A percentile compares a stretch with the other conserved stretches of the same genome.
phyloP scores from a whole-genome alignment of 108 stramenopile genomes.

The Discostella stelligeroides region DNA sequence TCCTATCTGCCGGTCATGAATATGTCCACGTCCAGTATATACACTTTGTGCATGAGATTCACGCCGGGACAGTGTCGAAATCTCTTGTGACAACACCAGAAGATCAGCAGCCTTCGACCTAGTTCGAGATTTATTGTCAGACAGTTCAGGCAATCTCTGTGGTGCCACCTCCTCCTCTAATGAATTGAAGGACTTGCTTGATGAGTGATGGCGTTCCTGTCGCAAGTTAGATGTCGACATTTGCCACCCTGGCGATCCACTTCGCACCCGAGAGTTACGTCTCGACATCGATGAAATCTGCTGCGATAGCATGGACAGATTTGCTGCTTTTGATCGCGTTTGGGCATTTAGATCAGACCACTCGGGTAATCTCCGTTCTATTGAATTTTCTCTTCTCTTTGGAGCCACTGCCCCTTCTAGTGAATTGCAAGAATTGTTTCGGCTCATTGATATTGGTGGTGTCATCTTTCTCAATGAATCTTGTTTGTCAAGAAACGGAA shows the following conservation, averaged over 20 bases:
- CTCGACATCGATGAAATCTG: conserved; percentile 6
- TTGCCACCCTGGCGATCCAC: conserved; percentile 1
- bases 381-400: background rate
- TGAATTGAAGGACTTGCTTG: too few species aligned
- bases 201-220: background rate
- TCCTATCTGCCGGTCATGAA: background rate
- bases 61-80: background rate
- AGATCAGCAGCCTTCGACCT: conserved; percentile 6
- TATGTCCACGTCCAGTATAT: background rate
- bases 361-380: conserved; percentile 1
- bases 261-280: conserved; percentile 2
- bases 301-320: conserved; percentile 7
- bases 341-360: conserved; percentile 9
- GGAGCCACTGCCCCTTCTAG: background rate
- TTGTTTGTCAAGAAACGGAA: conserved; percentile 7
- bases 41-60: background rate
- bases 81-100: background rate
- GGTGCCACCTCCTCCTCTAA: too few species aligned
- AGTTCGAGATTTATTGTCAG: too few species aligned
- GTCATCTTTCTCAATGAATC: background rate
- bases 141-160: too few species aligned
- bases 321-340: conserved; percentile 4
- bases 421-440: background rate
- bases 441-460: background rate
- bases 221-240: background rate